phyloP scores from a whole-genome alignment of 176 grass and related monocot genomes.

The Thinopyrum elongatum region DNA sequence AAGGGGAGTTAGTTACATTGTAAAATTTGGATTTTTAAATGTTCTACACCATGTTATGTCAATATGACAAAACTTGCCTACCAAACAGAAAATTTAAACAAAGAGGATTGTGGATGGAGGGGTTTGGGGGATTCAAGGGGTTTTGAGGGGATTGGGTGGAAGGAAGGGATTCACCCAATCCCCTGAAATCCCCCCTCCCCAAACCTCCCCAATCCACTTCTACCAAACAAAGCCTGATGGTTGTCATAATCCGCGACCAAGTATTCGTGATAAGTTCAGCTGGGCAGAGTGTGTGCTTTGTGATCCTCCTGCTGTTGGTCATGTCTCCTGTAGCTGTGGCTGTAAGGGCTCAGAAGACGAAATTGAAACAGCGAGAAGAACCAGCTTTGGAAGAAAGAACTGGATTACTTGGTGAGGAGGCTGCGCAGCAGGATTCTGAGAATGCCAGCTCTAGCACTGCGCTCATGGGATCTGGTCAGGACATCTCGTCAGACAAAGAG shows the following conservation, averaged over 20 bases:
- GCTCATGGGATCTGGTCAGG: slow-evolving; percentile 6
- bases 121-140: too few relatives aligned
- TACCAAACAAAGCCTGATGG: slow-evolving; percentile 13
- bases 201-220: too few relatives aligned
- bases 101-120: too few relatives aligned
- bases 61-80: too few relatives aligned
- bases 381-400: slow-evolving; percentile 21
- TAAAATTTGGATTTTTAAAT: too few relatives aligned
- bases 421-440: slow-evolving; percentile 16
- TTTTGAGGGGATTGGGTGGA: too few relatives aligned
- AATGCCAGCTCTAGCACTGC: background rate
- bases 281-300: slow-evolving; percentile 48
- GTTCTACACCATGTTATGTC: too few relatives aligned
- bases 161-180: too few relatives aligned
- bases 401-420: slow-evolving; percentile 12
- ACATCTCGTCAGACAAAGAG: slow-evolving; percentile 26
- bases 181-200: too few relatives aligned
- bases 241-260: slow-evolving; percentile 67
- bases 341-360: slow-evolving; percentile 49
- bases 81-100: too few relatives aligned
- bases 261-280: slow-evolving; percentile 41
- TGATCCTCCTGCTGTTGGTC: slow-evolving; percentile 54
- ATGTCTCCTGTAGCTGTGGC: slow-evolving; percentile 49
- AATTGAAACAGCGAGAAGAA: slow-evolving; percentile 25
- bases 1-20: too few relatives aligned